Evolutionary conservation across 2,329 filamentous ascomycete species (phyloP).

Genomic region (Teratosphaeria destructans): DNA sequence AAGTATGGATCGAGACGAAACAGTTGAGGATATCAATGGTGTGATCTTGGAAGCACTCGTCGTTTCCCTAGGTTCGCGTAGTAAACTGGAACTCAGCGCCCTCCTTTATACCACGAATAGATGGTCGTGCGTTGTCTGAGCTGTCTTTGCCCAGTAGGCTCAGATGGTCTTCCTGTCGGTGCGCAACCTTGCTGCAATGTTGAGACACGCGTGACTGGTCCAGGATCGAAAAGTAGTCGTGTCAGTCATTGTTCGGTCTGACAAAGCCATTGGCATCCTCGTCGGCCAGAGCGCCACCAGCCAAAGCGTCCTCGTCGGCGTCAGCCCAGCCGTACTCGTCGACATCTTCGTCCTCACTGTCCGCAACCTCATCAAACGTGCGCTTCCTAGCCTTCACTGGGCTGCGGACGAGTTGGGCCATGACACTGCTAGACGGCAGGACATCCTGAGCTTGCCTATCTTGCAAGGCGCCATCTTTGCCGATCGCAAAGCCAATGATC

Average conservation of each 20-base stretch:
- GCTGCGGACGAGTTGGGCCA: background rate
- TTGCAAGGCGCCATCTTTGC: constrained; percentile 32
- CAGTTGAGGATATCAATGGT: too few relatives aligned
- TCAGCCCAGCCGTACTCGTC: constrained; percentile 64
- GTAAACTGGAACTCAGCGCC: too few relatives aligned
- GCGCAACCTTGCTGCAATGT: too few relatives aligned
- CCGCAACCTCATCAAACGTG: constrained; percentile 43
- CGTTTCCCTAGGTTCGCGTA: too few relatives aligned
- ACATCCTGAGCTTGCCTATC: background rate
- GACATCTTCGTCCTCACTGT: constrained; percentile 50
- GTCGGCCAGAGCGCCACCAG: background rate
- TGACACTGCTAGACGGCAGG: background rate
- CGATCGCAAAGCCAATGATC: constrained; percentile 41
- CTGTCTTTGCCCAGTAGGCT: too few relatives aligned
- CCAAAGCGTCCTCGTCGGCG: constrained; percentile 48
- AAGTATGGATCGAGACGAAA: too few relatives aligned
- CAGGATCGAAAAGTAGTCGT: too few relatives aligned
- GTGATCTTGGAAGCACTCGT: too few relatives aligned
- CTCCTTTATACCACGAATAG: too few relatives aligned
- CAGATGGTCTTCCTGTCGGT: too few relatives aligned
- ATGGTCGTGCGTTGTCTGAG: too few relatives aligned
- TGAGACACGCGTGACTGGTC: too few relatives aligned
- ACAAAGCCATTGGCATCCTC: background rate
- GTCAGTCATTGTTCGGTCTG: background rate
- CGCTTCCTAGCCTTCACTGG: constrained; percentile 41